These are phyloP conservation scores for Artemisia annua DNA, from an alignment of 129 eudicot genomes.

Conservation along the genomic window DNA sequence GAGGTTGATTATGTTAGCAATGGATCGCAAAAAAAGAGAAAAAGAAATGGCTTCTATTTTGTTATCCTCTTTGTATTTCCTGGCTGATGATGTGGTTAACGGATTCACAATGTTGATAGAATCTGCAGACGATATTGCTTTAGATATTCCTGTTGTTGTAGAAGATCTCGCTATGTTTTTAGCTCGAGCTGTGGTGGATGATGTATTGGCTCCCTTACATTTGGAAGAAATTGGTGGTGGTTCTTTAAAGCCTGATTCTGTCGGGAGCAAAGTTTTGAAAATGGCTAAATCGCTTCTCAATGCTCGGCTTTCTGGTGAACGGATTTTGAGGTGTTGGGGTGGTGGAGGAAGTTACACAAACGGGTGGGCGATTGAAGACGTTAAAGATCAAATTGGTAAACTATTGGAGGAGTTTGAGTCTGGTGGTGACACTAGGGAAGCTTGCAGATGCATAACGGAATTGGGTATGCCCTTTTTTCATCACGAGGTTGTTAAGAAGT, in stretches of 20 bases:
- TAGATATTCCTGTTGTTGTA: constrained; percentile 76
- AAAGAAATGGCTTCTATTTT: constrained; percentile 95
- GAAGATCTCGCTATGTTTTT: constrained; percentile 89
- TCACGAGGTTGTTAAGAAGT: constrained; percentile 93
- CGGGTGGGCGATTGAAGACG: constrained; percentile 90
- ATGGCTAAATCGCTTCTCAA: constrained; percentile 74
- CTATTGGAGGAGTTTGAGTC: constrained; percentile 83
- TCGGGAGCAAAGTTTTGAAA: constrained; percentile 62
- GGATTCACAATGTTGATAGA: constrained; percentile 81
- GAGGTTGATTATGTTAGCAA: constrained; percentile 70
- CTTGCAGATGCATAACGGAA: constrained; percentile 81
- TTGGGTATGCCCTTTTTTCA: constrained; percentile 92
- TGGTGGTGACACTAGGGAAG: constrained; percentile 80
- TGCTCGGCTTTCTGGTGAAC: constrained; percentile 87
- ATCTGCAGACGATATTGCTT: constrained; percentile 83
- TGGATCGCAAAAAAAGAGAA: constrained; percentile 91
- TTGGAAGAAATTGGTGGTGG: constrained; percentile 66
- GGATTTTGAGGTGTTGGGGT: constrained; percentile 96
- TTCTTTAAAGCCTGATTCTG: constrained; percentile 41
- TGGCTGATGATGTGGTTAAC: constrained; percentile 74
- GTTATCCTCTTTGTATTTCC: constrained; percentile 72
- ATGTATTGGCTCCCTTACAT: constrained; percentile 80
- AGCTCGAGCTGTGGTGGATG: constrained; percentile 88
- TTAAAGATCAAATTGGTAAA: constrained; percentile 75
- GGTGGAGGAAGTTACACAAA: constrained; percentile 71